phyloP scores from a whole-genome alignment of 2,329 filamentous ascomycete species.

The Magnaporthiopsis rhizophila region DNA sequence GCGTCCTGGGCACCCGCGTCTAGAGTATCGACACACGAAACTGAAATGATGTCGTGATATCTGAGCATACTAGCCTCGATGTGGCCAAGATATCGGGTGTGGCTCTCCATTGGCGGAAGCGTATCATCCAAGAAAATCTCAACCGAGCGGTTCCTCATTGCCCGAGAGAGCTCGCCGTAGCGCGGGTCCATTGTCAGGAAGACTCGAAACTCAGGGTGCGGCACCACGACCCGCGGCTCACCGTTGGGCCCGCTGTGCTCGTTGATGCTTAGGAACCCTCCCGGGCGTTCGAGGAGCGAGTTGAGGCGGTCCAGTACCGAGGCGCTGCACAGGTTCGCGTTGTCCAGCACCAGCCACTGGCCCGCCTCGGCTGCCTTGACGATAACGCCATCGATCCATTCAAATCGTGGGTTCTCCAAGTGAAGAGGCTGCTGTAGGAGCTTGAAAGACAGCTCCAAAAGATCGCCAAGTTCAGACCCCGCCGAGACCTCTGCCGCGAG shows the following conservation, averaged over 20 bases:
- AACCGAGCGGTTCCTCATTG: constrained; percentile 91
- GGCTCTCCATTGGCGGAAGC: constrained; percentile 23
- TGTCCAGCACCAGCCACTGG: constrained; percentile 90
- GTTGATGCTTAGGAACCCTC: constrained; percentile 82
- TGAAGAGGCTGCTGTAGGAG: constrained; percentile 45
- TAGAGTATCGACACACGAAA: constrained; percentile 13
- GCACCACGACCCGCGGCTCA: constrained; percentile 68
- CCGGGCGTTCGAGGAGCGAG: constrained; percentile 76
- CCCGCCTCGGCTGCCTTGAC: constrained; percentile 80
- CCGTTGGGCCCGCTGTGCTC: constrained; percentile 83
- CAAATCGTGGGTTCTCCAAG: constrained; percentile 72
- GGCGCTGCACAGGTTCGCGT: constrained; percentile 92
- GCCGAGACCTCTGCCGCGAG: constrained; percentile 34
- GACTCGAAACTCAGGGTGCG: constrained; percentile 81
- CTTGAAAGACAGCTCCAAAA: constrained; percentile 39
- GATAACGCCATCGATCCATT: constrained; percentile 92
- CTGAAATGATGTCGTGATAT: constrained; percentile 30
- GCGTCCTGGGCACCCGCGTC: constrained; percentile 22
- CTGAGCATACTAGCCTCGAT: constrained; percentile 43
- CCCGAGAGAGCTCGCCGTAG: constrained; percentile 87
- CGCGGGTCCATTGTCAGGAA: constrained; percentile 90
- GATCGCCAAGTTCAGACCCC: constrained; percentile 35
- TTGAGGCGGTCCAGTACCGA: constrained; percentile 93
- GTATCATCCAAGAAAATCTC: constrained; percentile 68
- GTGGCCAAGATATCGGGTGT: constrained; percentile 32